Conservation (phyloP, 306 rosid genomes). For the Aeschynomene evenia region DNA sequence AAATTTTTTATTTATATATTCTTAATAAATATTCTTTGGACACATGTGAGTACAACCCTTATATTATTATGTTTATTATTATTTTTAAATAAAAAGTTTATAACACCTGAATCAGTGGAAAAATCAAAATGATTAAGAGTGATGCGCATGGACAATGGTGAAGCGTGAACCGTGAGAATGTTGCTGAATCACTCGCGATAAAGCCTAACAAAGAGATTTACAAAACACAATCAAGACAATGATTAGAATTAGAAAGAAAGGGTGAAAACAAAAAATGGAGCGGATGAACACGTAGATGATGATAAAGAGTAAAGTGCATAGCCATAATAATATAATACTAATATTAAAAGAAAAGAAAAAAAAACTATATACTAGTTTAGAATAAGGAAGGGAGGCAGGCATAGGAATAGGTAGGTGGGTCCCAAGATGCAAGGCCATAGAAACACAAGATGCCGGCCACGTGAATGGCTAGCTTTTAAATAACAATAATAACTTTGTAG, state of each 20-base stretch:
- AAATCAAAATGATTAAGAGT: too few species aligned
- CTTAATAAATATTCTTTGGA: too few species aligned
- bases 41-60: too few species aligned
- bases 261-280: neutral
- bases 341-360: neutral
- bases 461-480: neutral
- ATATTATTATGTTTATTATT: too few species aligned
- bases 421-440: conserved; percentile 1
- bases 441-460: conserved; percentile 28
- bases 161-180: neutral
- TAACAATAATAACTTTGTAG: conserved; percentile 27
- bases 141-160: neutral
- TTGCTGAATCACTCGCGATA: neutral
- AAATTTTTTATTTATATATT: too few species aligned
- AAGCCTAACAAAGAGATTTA: neutral
- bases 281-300: neutral
- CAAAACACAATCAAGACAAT: neutral
- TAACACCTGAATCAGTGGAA: too few species aligned
- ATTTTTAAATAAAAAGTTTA: too few species aligned
- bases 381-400: neutral
- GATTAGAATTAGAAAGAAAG: neutral
- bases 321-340: too few species aligned
- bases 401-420: conserved; percentile 12
- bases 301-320: neutral
- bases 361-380: neutral